These are phyloP conservation scores for Chaetomiaceae sp. DNA, from an alignment of 2,329 filamentous ascomycete genomes.

Conservation along the genomic window DNA sequence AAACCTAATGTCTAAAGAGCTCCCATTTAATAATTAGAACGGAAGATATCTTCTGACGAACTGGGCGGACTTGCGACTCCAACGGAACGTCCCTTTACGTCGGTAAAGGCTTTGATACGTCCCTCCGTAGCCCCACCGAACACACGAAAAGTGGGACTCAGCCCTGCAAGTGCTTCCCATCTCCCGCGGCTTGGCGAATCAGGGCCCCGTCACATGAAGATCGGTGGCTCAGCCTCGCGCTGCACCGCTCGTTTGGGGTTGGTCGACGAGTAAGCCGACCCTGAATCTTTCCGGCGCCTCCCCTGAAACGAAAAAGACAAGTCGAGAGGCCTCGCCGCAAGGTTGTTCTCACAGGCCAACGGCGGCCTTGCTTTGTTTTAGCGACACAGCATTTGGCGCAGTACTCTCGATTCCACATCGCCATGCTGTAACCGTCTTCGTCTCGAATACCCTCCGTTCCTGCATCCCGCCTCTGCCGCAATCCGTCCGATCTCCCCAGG, in stretches of 20 bases:
- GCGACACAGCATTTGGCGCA: conserved; percentile 3
- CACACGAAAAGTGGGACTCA: background rate
- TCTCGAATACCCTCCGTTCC: background rate
- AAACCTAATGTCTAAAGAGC: no score
- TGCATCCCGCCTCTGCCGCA: background rate
- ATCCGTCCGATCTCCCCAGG: background rate
- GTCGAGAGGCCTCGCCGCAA: conserved; percentile 3
- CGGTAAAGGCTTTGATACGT: no score
- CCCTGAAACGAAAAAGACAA: background rate
- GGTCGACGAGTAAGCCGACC: background rate
- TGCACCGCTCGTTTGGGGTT: conserved; percentile 3
- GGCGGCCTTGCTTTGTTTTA: background rate
- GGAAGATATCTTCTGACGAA: no score
- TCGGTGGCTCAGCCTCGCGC: conserved; percentile 15
- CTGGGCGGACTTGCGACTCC: no score
- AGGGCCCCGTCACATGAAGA: background rate
- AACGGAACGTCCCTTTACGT: no score
- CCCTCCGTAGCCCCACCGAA: background rate
- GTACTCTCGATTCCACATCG: background rate
- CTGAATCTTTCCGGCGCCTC: background rate
- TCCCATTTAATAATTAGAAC: no score
- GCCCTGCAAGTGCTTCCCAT: conserved; percentile 1
- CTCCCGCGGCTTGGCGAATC: conserved; percentile 13
- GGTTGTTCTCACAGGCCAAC: background rate
- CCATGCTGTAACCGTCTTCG: background rate